Evolutionary conservation across 768 basidiomycete genomes (phyloP).

Genomic region (Pleurotus citrinopileatus): DNA sequence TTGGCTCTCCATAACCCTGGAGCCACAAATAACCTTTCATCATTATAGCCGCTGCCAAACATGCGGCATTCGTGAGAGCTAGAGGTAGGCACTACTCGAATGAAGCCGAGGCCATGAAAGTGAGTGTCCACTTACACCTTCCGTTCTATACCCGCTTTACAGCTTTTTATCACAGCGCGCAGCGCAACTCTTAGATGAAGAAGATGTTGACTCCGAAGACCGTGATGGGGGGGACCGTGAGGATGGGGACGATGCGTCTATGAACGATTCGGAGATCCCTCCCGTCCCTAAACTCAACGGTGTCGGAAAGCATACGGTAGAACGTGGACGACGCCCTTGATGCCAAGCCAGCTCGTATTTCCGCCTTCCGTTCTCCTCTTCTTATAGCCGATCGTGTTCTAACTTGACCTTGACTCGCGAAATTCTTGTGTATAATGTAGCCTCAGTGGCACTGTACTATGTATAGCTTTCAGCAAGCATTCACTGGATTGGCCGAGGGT

Average conservation of each 20-base stretch:
- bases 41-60: slow-evolving; percentile 69
- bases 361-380: neutral
- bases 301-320: neutral
- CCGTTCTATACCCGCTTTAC: slow-evolving; percentile 1
- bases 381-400: too few species aligned
- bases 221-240: slow-evolving; percentile 23
- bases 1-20: neutral
- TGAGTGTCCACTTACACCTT: slow-evolving; percentile 31
- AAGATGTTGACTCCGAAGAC: slow-evolving; percentile 51
- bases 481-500: too few species aligned
- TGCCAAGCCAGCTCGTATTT: neutral
- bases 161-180: slow-evolving; percentile 48
- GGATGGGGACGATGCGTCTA: slow-evolving; percentile 22
- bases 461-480: too few species aligned
- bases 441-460: too few species aligned
- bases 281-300: slow-evolving; percentile 12
- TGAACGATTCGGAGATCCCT: slow-evolving; percentile 15
- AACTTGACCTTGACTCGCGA: too few species aligned
- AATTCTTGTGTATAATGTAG: too few species aligned
- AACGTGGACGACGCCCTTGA: slow-evolving; percentile 6
- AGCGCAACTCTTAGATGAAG: slow-evolving; percentile 57
- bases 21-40: neutral
- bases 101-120: slow-evolving; percentile 93
- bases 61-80: slow-evolving; percentile 77
- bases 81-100: slow-evolving; percentile 87